Base-by-base conservation (phyloP, 768 basidiomycete genomes). In the Amanita brunnescens region DNA sequence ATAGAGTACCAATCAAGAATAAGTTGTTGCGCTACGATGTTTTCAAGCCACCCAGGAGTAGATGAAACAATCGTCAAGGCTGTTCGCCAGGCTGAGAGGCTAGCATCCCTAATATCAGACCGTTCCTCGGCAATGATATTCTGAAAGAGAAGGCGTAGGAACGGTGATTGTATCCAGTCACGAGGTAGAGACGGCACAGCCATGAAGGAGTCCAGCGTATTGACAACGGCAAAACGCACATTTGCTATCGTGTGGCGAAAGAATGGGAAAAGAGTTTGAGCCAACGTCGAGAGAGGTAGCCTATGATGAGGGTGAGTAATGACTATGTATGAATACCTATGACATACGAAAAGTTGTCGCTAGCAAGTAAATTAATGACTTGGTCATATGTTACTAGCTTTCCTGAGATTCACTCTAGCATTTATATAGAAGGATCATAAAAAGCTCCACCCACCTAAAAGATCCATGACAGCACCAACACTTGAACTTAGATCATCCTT, bases 401-500 rank as follows among this genome's bases (percentile, higher is more conserved):
- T 18, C 91, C 92, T 93, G 57, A 5, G 42, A 30, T 37, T 40
- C 47, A 33, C 45, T 47, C 37, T 54, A 49, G 51, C 43, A 30
- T 51, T 29, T 48, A 51, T 24, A 14, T 46, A 30, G 5, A 7
- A 41, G 41, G 20, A 41, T 20, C 5, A 34, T 30, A 50, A 58
- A 37, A 16, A 1, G 26, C 4, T n/a, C 20, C 23, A 58, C 70
- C 53, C 56, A 92, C 93, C 89, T n/a, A 99, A 71, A 1, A 99
- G 73, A 62, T 96, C 93, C 96, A 99, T 98, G 21, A 98, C 92
- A 8, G 90, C 86, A 35, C 93, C 93, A 34, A 96, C 91, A 53
- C 94, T 97, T 47, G 92, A 97, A 56, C 92, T 91, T 2, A 99
- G 68, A 59, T 99, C 96, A 64, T 99, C 96, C 62, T 92, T 94